phyloP scores from a whole-genome alignment of 2,329 filamentous ascomycete species.

The Magnaporthiopsis incrustans region DNA sequence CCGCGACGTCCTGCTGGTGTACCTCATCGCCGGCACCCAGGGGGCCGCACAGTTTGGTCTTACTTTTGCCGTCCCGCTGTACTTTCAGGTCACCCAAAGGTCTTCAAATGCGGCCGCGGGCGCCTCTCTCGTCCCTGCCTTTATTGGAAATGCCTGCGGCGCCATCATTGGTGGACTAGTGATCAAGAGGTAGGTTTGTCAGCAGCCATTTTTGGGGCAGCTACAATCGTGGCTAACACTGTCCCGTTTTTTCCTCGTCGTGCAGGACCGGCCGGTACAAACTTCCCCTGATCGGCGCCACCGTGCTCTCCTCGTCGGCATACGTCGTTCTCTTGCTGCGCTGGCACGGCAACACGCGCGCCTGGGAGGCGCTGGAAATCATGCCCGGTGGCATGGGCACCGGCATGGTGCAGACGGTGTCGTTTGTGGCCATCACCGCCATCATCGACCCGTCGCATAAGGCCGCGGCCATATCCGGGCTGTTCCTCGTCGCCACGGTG shows the following conservation, averaged over 20 bases:
- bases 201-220: background rate
- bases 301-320: slow-evolving; percentile 37
- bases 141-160: slow-evolving; percentile 58
- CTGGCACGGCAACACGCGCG: slow-evolving; percentile 53
- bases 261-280: slow-evolving; percentile 53
- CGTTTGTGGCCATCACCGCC: slow-evolving; percentile 34
- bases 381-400: slow-evolving; percentile 40
- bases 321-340: slow-evolving; percentile 45
- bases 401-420: slow-evolving; percentile 30
- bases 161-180: slow-evolving; percentile 50
- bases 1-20: slow-evolving; percentile 44
- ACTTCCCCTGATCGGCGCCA: slow-evolving; percentile 39
- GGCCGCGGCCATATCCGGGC: slow-evolving; percentile 32
- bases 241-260: background rate
- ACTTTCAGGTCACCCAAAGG: slow-evolving; percentile 57
- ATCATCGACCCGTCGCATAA: slow-evolving; percentile 28
- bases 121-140: slow-evolving; percentile 56
- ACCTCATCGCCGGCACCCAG: slow-evolving; percentile 44
- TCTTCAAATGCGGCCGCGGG: slow-evolving; percentile 51
- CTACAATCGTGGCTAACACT: background rate
- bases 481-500: slow-evolving; percentile 29
- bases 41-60: slow-evolving; percentile 50
- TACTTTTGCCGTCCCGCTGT: slow-evolving; percentile 60
- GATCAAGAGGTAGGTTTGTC: slow-evolving; percentile 35
- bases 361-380: slow-evolving; percentile 50